These are phyloP conservation scores for Lachancea kluyveri DNA, from an alignment of 805 yeast species.

Conservation along the genomic window DNA sequence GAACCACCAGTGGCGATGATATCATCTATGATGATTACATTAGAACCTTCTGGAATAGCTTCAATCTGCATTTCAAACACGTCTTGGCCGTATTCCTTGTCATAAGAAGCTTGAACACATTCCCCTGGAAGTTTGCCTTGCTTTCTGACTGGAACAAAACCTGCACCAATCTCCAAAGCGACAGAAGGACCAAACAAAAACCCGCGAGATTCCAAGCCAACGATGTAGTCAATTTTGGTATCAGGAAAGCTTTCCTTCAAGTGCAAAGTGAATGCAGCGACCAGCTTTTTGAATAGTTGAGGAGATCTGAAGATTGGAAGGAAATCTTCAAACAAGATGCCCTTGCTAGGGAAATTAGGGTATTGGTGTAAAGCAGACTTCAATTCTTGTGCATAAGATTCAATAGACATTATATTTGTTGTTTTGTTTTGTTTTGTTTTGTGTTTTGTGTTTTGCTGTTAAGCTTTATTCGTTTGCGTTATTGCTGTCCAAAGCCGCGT, in stretches of 20 bases:
- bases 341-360: slow-evolving; percentile 92
- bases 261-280: slow-evolving; percentile 75
- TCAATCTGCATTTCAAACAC: slow-evolving; percentile 81
- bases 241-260: slow-evolving; percentile 48
- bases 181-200: slow-evolving; percentile 93
- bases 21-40: slow-evolving; percentile 86
- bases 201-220: slow-evolving; percentile 96
- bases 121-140: slow-evolving; percentile 93
- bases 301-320: slow-evolving; percentile 90
- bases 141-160: slow-evolving; percentile 94
- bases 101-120: slow-evolving; percentile 60
- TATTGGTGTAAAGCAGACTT: slow-evolving; percentile 61
- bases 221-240: slow-evolving; percentile 74
- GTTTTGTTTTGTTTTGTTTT: not conserved
- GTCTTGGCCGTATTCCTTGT: slow-evolving; percentile 92
- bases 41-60: slow-evolving; percentile 73
- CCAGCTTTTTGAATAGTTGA: slow-evolving; percentile 67
- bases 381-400: slow-evolving; percentile 38
- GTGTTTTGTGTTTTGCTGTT: too few species aligned
- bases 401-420: slow-evolving; percentile 20
- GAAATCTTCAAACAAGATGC: slow-evolving; percentile 92
- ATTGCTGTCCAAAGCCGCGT: too few species aligned
- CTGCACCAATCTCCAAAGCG: slow-evolving; percentile 82
- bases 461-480: too few species aligned
- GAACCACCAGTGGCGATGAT: slow-evolving; percentile 98